Evolutionary conservation across 2,329 filamentous ascomycete species (phyloP).

Genomic region (Periconia sp.): DNA sequence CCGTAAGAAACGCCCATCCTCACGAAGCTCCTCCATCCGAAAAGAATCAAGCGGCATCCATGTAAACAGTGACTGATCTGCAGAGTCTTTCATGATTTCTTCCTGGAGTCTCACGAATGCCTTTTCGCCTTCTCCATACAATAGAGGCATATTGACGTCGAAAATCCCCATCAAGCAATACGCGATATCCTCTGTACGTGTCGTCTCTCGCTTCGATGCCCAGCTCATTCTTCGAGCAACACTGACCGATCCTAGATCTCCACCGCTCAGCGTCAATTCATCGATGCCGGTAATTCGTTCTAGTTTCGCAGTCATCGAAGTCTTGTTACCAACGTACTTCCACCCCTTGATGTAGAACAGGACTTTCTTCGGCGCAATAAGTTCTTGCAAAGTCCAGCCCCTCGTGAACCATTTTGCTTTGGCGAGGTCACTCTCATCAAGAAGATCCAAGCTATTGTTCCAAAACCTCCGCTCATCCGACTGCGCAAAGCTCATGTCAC

Average conservation of each 20-base stretch:
- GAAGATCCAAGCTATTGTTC: too few relatives aligned
- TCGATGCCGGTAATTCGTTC: conserved; percentile 2
- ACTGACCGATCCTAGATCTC: not conserved
- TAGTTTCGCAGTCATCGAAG: not conserved
- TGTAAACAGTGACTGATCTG: not conserved
- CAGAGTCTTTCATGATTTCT: conserved; percentile 7
- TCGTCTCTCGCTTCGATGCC: conserved; percentile 19
- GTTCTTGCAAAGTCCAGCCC: conserved; percentile 17
- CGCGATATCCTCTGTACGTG: conserved; percentile 18
- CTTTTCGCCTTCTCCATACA: conserved; percentile 18
- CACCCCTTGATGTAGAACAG: conserved; percentile 11
- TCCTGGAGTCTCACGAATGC: conserved; percentile 15
- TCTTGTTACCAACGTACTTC: conserved; percentile 9
- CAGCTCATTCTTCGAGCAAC: conserved; percentile 18
- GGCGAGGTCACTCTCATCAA: not conserved
- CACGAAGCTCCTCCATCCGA: too few relatives aligned
- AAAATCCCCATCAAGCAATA: conserved; percentile 25
- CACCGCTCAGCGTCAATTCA: not conserved
- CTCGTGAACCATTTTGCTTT: conserved; percentile 11
- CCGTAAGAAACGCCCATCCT: too few relatives aligned
- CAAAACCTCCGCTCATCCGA: not conserved
- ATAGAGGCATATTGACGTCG: conserved; percentile 16
- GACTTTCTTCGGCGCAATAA: conserved; percentile 8
- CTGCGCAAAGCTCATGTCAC: not conserved
- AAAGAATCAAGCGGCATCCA: too few relatives aligned